These are phyloP conservation scores for Fonsecaea monophora DNA, from an alignment of 2,329 filamentous ascomycete species.

Conservation along the genomic window DNA sequence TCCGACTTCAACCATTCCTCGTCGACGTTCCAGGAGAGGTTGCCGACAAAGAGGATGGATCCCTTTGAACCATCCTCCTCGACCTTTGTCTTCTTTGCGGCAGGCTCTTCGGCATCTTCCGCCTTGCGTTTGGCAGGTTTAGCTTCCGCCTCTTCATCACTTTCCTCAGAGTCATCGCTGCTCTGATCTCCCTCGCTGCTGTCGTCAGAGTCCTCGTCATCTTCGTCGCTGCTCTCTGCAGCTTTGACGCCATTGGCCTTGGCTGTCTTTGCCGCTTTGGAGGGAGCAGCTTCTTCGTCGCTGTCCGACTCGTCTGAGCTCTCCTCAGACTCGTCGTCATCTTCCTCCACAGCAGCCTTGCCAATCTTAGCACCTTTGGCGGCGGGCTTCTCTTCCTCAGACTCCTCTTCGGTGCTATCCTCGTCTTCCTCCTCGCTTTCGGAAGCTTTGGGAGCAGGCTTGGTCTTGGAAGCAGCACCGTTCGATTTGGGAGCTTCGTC, in stretches of 20 bases:
- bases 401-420: conserved; percentile 39
- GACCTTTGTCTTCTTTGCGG: conserved; percentile 63
- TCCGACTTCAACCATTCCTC: conserved; percentile 80
- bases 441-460: conserved; percentile 24
- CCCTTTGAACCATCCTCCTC: conserved; percentile 56
- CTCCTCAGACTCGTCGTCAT: conserved; percentile 35
- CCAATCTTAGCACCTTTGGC: conserved; percentile 6
- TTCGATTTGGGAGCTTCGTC: conserved; percentile 38
- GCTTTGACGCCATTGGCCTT: conserved; percentile 21
- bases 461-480: conserved; percentile 30
- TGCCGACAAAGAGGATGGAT: conserved; percentile 82
- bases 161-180: conserved; percentile 34
- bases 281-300: conserved; percentile 34
- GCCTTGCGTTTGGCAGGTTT: conserved; percentile 56
- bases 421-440: conserved; percentile 36
- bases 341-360: conserved; percentile 8
- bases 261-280: conserved; percentile 18
- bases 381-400: conserved; percentile 37
- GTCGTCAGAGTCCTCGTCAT: conserved; percentile 20
- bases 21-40: conserved; percentile 88
- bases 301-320: conserved; percentile 45
- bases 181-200: conserved; percentile 37
- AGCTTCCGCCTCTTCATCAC: conserved; percentile 39
- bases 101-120: conserved; percentile 51
- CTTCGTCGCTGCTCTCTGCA: conserved; percentile 19